Base-by-base conservation (phyloP, 75 land plant species). In the Selaginella tamariscina region DNA sequence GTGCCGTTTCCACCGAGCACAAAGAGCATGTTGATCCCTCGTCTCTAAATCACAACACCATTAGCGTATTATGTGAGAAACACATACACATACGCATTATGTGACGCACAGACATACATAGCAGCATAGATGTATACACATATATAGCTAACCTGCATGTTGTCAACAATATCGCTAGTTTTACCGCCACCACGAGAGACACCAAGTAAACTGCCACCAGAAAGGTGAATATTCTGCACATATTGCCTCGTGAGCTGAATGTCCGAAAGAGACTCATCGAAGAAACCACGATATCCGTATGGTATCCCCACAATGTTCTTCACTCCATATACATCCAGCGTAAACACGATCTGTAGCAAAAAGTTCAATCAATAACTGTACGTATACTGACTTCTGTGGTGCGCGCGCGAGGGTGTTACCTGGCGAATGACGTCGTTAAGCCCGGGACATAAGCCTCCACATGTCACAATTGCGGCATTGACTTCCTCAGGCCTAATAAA, bases 1-100 rank as follows among this genome's bases (percentile, higher is more conserved):
- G 98, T 87, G 0, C 98, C 98, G 82, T 94, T 85, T 24, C 98
- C 98, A 64, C 98, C 98, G 31, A 94, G 55, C n/a, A 94, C 84
- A 76, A 94, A 94, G 29, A 94, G 82, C 96, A 94, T 94, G 57
- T 86, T 81, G 54, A 89, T 83, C 54, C 82, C 85, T 63, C 75
- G 83, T 67, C 82, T 82, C 96, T 92, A 75, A 1, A 32, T 69
- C 22, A n/a, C 59, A 73, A 39, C 49, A 39, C 49, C 5, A 39
- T 5, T 39, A n/a, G n/a, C n/a, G n/a, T n/a, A n/a, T n/a, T n/a
- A n/a, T n/a, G n/a, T n/a, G n/a, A n/a, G n/a, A n/a, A n/a, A n/a
- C n/a, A n/a, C n/a, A n/a, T n/a, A n/a, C n/a, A n/a, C n/a, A n/a
- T n/a, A n/a, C n/a, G n/a, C n/a, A n/a, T n/a, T n/a, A n/a, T n/a